phyloP scores from a whole-genome alignment of 176 grass and related monocot species.

The Rhynchospora tenuis region DNA sequence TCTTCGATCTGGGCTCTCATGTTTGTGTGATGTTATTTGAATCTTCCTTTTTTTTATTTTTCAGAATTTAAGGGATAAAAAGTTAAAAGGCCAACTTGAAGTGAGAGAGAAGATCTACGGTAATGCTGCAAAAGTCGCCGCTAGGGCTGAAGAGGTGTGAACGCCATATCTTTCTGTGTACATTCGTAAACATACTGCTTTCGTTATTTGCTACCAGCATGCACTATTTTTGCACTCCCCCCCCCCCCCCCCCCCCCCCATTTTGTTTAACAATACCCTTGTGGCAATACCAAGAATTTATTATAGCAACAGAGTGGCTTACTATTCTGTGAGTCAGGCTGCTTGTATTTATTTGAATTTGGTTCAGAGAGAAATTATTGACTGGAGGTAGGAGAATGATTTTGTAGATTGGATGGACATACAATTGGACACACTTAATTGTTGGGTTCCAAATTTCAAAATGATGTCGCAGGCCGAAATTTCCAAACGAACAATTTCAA shows the following conservation, averaged over 20 bases:
- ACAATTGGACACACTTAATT: neutral
- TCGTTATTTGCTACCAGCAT: neutral
- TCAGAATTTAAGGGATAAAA: slow-evolving; percentile 66
- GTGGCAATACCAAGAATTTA: neutral
- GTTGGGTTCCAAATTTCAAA: neutral
- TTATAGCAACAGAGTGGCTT: neutral
- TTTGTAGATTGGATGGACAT: neutral
- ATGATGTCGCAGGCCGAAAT: too few species aligned
- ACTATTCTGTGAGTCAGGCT: neutral
- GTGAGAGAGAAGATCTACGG: slow-evolving; percentile 69
- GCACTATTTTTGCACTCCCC: neutral
- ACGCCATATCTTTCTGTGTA: neutral
- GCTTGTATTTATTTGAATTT: neutral
- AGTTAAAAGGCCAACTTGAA: slow-evolving; percentile 61
- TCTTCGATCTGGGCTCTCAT: neutral
- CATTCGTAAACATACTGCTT: neutral
- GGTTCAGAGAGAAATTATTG: neutral
- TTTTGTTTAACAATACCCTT: neutral
- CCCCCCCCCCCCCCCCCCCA: too few species aligned
- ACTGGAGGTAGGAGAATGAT: neutral
- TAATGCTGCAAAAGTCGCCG: slow-evolving; percentile 68
- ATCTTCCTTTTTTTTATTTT: slow-evolving; percentile 17
- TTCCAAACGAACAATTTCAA: too few species aligned
- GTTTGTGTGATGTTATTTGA: neutral
- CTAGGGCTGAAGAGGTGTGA: slow-evolving; percentile 58